A percentile compares a stretch with the other conserved stretches of the same genome.
phyloP scores from a whole-genome alignment of 257 asterid genomes.

The Lycium ferocissimum region DNA sequence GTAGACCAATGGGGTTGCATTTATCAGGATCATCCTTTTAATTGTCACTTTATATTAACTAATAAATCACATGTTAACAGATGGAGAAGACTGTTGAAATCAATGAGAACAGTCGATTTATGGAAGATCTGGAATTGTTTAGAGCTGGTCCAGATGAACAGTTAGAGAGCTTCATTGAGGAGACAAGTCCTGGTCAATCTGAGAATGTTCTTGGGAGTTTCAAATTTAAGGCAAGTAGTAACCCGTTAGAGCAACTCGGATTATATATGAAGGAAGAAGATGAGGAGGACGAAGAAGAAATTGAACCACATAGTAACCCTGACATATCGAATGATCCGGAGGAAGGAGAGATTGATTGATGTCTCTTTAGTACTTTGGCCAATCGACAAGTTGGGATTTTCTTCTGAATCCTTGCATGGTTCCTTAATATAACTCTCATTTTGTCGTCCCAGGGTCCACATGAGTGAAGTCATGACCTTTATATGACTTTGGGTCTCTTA shows the following conservation, averaged over 20 bases:
- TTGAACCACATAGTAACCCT: conserved; percentile 40
- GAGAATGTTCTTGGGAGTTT: conserved; percentile 75
- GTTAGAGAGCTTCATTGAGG: conserved; percentile 64
- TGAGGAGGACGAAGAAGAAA: conserved; percentile 69
- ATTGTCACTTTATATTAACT: not conserved
- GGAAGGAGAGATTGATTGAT: conserved; percentile 78
- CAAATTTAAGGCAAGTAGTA: conserved; percentile 62
- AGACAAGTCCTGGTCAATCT: conserved; percentile 65
- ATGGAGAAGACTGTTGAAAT: conserved; percentile 92
- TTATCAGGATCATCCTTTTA: not conserved
- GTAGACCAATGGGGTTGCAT: conserved; percentile 8
- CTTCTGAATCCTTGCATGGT: not conserved
- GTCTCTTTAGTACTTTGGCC: not conserved
- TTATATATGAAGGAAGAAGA: conserved; percentile 84
- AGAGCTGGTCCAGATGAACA: conserved; percentile 59
- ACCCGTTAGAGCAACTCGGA: conserved; percentile 91
- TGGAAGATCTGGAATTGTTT: conserved; percentile 78
- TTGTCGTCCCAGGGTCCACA: not conserved
- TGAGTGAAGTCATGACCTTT: not conserved
- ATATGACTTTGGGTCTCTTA: not conserved
- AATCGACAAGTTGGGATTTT: not conserved
- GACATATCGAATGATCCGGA: conserved; percentile 51
- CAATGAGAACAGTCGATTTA: conserved; percentile 66
- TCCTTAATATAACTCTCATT: not conserved
- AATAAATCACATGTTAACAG: conserved; percentile 39